phyloP scores from a whole-genome alignment of 768 basidiomycete species.

The Scleroderma bovista region DNA sequence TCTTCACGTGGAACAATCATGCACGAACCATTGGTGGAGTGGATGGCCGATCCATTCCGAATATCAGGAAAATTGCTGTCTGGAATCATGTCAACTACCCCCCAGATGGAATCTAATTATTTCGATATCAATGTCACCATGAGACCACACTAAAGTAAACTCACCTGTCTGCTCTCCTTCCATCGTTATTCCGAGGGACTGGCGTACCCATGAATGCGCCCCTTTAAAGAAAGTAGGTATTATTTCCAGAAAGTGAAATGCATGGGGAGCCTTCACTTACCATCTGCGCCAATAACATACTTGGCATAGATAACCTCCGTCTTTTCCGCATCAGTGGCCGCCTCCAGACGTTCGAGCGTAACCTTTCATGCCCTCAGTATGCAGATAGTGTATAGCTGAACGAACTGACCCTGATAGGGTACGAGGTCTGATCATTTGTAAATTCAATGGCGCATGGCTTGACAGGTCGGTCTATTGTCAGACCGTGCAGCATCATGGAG shows the following conservation, averaged over 20 bases:
- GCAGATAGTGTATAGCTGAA: neutral
- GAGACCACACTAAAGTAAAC: neutral
- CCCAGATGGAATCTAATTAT: conserved; percentile 67
- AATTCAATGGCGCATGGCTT: conserved; percentile 27
- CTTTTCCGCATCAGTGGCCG: conserved; percentile 21
- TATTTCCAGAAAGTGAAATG: neutral
- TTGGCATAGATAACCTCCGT: conserved; percentile 31
- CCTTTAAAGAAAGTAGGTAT: conserved; percentile 19
- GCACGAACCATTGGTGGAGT: conserved; percentile 62
- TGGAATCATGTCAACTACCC: conserved; percentile 67
- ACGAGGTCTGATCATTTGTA: conserved; percentile 20
- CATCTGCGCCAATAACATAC: conserved; percentile 34
- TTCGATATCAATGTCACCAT: conserved; percentile 11
- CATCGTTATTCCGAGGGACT: conserved; percentile 38
- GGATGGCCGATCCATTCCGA: conserved; percentile 57
- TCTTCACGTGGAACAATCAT: conserved; percentile 73
- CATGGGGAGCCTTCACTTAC: conserved; percentile 9
- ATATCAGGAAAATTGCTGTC: conserved; percentile 79
- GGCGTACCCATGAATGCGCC: conserved; percentile 45
- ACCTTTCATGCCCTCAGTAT: conserved; percentile 11
- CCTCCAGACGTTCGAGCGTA: conserved; percentile 16
- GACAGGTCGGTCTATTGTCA: conserved; percentile 33
- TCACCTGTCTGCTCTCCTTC: conserved; percentile 45
- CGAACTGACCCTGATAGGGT: conserved; percentile 27
- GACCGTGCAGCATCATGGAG: conserved; percentile 28